Percentiles rank a stretch among this genome's conserved stretches.
Evolutionary conservation across 2,329 filamentous ascomycete species (phyloP).

Genomic region (Aspergillus intermedius): DNA sequence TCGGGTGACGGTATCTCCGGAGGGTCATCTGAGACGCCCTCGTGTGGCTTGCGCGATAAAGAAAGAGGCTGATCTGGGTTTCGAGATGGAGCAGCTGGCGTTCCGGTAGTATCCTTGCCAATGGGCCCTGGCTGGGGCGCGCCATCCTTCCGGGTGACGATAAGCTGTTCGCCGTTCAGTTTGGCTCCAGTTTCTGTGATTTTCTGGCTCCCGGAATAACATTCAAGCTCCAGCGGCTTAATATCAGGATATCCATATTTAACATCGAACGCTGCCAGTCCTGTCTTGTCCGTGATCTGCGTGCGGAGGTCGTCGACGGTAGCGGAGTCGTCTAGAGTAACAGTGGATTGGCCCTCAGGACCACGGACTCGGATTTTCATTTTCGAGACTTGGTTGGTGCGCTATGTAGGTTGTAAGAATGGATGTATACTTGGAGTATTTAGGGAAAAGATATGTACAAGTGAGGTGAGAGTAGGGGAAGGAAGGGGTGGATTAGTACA

Average conservation of each 20-base stretch:
- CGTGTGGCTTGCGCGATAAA: slow-evolving; percentile 38
- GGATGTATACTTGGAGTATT: not conserved
- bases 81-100: slow-evolving; percentile 7
- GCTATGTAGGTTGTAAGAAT: not conserved
- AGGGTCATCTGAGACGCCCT: slow-evolving; percentile 48
- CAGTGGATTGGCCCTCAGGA: slow-evolving; percentile 63
- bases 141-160: slow-evolving; percentile 48
- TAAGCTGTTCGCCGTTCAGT: slow-evolving; percentile 63
- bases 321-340: slow-evolving; percentile 63
- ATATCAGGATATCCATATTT: slow-evolving; percentile 78
- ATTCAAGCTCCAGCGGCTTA: slow-evolving; percentile 57
- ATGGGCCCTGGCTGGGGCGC: slow-evolving; percentile 1
- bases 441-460: not conserved
- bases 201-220: slow-evolving; percentile 43
- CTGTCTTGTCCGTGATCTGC: slow-evolving; percentile 53
- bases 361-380: slow-evolving; percentile 73
- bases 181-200: slow-evolving; percentile 54
- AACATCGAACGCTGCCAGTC: slow-evolving; percentile 61
- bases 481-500: not conserved
- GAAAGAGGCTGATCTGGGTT: slow-evolving; percentile 17
- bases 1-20: slow-evolving; percentile 55
- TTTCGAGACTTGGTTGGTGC: not conserved
- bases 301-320: slow-evolving; percentile 37
- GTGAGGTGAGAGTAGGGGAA: not conserved
- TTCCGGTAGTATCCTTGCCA: slow-evolving; percentile 5